A percentile compares a stretch with the other conserved stretches of the same genome.
phyloP scores from a whole-genome alignment of 495 filamentous ascomycete genomes.

The Aspergillus wentii region DNA sequence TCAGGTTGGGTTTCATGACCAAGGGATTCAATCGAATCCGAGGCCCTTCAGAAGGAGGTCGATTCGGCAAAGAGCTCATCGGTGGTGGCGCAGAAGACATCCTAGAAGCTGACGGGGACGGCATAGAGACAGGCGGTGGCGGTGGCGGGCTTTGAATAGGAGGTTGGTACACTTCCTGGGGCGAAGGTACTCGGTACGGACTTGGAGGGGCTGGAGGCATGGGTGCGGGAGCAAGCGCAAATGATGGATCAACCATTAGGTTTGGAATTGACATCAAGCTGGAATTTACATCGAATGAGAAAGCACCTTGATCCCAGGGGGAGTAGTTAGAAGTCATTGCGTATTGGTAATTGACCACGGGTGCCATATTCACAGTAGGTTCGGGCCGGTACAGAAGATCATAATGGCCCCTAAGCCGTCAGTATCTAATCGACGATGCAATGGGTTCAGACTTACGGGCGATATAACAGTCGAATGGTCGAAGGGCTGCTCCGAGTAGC shows the following conservation, averaged over 20 bases:
- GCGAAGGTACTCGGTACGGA: constrained; percentile 38
- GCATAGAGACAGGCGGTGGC: constrained; percentile 25
- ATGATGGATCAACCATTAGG: constrained; percentile 39
- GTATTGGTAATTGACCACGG: constrained; percentile 40
- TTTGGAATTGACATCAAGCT: constrained; percentile 48
- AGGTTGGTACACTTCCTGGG: constrained; percentile 35
- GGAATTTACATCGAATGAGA: constrained; percentile 46
- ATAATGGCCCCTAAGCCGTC: constrained; percentile 69
- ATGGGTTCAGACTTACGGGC: constrained; percentile 51
- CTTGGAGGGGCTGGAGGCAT: constrained; percentile 43
- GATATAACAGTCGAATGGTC: constrained; percentile 63
- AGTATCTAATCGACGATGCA: background rate
- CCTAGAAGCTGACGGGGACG: constrained; percentile 26
- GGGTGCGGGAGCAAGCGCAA: constrained; percentile 32
- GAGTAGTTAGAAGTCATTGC: constrained; percentile 40
- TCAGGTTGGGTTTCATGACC: constrained; percentile 43
- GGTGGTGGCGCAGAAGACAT: constrained; percentile 31
- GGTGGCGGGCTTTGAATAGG: constrained; percentile 27
- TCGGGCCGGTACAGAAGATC: constrained; percentile 81
- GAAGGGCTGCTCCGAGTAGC: constrained; percentile 45
- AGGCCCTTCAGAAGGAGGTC: constrained; percentile 35
- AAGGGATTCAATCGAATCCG: constrained; percentile 45
- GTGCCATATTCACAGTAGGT: constrained; percentile 45
- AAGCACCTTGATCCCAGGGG: constrained; percentile 37
- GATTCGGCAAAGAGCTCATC: constrained; percentile 31